Evolutionary conservation across 1,284 basidiomycete genomes (phyloP), one percentile per base, ranked within the genome.

Genomic region (Ceratobasidium sp.): DNA sequence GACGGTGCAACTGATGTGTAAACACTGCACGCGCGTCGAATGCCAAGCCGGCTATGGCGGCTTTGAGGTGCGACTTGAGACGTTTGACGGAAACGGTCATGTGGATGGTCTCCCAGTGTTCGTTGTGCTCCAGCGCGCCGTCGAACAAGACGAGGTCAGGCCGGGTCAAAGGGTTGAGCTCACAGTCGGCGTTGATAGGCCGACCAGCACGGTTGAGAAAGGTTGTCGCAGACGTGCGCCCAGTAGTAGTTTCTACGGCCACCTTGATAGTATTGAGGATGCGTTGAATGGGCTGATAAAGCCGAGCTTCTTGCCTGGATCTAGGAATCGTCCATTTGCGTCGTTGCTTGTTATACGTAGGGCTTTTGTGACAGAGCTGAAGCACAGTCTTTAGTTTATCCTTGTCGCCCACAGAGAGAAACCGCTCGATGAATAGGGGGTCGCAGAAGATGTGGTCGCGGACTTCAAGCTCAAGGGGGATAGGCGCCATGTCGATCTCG

Each of bases 111-210:
- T 59, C 54, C 68, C 68, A 72, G 41, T 51, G 41, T n/a, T 68
- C 65, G 49, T 53, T 19, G 41, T 13, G 24, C 14, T 49, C 31
- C 7, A 49, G 11, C 5, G 37, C 16, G 6, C 43, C 22, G 39
- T 72, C 46, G 53, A 61, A 72, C 16, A 61, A 34, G 19, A 65
- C 63, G 29, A 65, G 27, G n/a, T 65, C 46, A n/a, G 63, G 63
- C 1, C 27, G 13, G 29, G 63, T 53, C 16, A 65, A 29, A 22
- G 27, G 6, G 29, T 31, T 51, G 29, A 53, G 63, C 8, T 65
- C 31, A 19, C 22, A 46, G 31, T 65, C 63, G 37, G 49, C n/a
- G n/a, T 24, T 29, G 63, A 48, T 37, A 7, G 27, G 16, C 11
- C 19, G 22, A 43, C 24, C 29, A 0, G 9, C 8, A 19, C 46